These are phyloP conservation scores for Pseudopithomyces maydicus DNA, from an alignment of 2,329 filamentous ascomycete species.

Conservation along the genomic window DNA sequence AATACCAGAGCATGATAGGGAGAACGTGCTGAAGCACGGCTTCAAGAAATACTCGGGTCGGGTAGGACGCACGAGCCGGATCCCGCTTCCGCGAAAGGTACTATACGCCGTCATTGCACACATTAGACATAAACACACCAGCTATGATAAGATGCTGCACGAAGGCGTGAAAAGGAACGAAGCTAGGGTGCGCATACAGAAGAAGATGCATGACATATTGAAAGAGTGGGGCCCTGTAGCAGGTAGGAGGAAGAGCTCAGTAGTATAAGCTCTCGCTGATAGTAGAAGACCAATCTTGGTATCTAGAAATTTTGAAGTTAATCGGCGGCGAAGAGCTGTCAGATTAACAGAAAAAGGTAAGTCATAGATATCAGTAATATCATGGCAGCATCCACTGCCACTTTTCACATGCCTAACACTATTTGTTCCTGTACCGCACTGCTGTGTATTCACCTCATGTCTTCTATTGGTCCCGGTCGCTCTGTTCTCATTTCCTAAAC, in stretches of 20 bases:
- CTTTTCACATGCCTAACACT: not conserved
- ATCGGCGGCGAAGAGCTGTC: not conserved
- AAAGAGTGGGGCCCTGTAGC: constrained; percentile 29
- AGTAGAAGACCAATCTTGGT: constrained; percentile 18
- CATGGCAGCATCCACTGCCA: not conserved
- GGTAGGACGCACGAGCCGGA: constrained; percentile 53
- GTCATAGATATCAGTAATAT: not conserved
- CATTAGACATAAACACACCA: constrained; percentile 55
- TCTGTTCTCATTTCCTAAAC: too few relatives aligned
- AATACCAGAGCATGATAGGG: constrained; percentile 45
- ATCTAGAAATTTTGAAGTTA: constrained; percentile 6
- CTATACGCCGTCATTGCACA: constrained; percentile 56
- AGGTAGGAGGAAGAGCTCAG: constrained; percentile 19
- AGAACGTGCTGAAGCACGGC: constrained; percentile 47
- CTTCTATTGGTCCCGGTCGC: too few relatives aligned
- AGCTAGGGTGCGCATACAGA: constrained; percentile 29
- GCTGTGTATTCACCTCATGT: too few relatives aligned
- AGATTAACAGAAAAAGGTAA: not conserved
- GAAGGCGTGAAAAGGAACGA: constrained; percentile 16
- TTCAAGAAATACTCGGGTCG: constrained; percentile 54
- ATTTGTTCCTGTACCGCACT: too few relatives aligned
- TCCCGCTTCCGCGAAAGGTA: constrained; percentile 49
- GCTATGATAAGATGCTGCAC: constrained; percentile 51
- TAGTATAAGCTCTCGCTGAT: constrained; percentile 5
- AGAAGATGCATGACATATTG: constrained; percentile 26